A percentile compares a stretch with the other conserved stretches of the same genome.
phyloP scores from a whole-genome alignment of 1,139 yeast species.

The Taiozyma onychis region DNA sequence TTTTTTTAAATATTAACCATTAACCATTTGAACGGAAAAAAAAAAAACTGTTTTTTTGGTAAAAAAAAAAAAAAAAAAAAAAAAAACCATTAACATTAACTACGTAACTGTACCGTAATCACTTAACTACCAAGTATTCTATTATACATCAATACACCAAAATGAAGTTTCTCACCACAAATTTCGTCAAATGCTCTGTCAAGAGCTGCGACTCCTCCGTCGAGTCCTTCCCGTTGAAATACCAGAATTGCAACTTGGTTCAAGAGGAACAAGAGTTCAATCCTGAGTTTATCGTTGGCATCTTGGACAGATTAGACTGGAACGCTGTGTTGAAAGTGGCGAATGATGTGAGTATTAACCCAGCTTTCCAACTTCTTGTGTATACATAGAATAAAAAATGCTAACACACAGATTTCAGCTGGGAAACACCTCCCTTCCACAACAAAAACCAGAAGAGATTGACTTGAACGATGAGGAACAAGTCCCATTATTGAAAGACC shows the following conservation, averaged over 20 bases:
- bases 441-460: slow-evolving; percentile 53
- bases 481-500: slow-evolving; percentile 58
- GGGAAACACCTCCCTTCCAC: slow-evolving; percentile 53
- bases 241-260: slow-evolving; percentile 63
- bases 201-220: slow-evolving; percentile 65
- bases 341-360: slow-evolving; percentile 38
- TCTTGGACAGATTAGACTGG: slow-evolving; percentile 88
- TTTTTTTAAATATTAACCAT: too few species aligned
- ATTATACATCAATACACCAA: not conserved
- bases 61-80: too few species aligned
- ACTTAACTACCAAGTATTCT: too few species aligned
- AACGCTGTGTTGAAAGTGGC: slow-evolving; percentile 74
- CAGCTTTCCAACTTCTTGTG: too few species aligned
- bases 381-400: too few species aligned
- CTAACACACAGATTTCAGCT: not conserved
- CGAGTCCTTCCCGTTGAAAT: slow-evolving; percentile 76
- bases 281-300: slow-evolving; percentile 70
- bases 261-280: slow-evolving; percentile 78
- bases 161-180: slow-evolving; percentile 92
- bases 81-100: too few species aligned
- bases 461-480: slow-evolving; percentile 44
- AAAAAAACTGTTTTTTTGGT: too few species aligned
- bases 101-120: too few species aligned
- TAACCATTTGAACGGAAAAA: too few species aligned
- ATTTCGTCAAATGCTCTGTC: slow-evolving; percentile 92